Evolutionary conservation across 2,329 filamentous ascomycete genomes (phyloP), one percentile per base, ranked within the genome.

Genomic region (Talaromyces sp.): DNA sequence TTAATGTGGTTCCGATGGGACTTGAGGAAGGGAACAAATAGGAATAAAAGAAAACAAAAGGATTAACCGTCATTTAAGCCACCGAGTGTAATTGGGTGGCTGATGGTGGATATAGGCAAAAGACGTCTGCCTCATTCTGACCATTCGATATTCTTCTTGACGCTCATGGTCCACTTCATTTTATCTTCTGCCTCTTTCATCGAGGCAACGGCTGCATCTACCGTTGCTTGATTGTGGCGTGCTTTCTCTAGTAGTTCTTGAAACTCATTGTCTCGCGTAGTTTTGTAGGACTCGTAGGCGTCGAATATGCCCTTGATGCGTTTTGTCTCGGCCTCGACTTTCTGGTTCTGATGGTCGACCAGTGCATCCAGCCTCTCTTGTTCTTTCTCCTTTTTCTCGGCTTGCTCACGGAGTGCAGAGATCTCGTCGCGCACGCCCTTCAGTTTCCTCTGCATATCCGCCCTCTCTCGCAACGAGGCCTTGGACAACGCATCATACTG

Each of bases 151-250:
- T 74, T 65, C 35, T 67, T 65, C 59, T 77, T 74, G 57, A 80
- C 67, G 38, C 74, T 77, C 56, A 80, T 75, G n/a, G 74, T 74
- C 77, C 79, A 81, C 65, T 72, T 78, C 79, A 81, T 80, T 63
- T 76, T 68, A 3, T 70, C 77, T 58, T 76, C 72, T 1, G 75
- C 74, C 60, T 76, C 71, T 53, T 72, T 74, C 64, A 80, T 67
- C 21, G 77, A 74, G 31, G 69, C 69, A 43, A 80, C 67, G 38
- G 72, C 71, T 8, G 69, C 64, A 21, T 77, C 70, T 26, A 79
- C 71, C 24, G 63, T 68, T 5, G 63, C 65, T 64, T 74, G 69
- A 29, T 70, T 72, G 52, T 64, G 62, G 35, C 65, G 66, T 14
- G 67, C 66, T 12, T 65, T 68, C 46, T 74, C 69, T 54, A 75